Evolutionary conservation across 163 green algal species (phyloP), one percentile per base, ranked within the genome.

Genomic region (Scenedesmus sp.): DNA sequence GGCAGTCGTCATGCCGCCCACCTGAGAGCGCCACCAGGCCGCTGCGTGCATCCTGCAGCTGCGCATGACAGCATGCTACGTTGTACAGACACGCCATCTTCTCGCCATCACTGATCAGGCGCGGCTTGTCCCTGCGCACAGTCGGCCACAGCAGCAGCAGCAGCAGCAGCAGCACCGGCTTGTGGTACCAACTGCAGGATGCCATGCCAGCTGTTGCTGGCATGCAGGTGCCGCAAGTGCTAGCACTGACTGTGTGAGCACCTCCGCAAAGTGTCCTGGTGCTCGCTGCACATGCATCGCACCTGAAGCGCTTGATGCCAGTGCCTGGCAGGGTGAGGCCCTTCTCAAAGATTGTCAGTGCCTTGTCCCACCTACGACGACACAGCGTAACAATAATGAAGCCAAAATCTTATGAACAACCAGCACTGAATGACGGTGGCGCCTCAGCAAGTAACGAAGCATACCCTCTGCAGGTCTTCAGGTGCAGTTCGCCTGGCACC

Each of bases 21-120:
- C 94, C 93, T 82, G 93, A 90, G 35, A 97, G 85, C 9, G 96
- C 94, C 42, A 97, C 76, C 42, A 98, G 93, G 3, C 93, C 96
- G 20, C 89, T 88, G 24, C 92, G 93, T 18, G 86, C 83, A 49
- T 96, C 92, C 4, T 94, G 93, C 83, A 97, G 89, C 81, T 91
- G 88, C 15, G 93, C 92, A 82, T 97, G 93, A 90, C 96, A 98
- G 94, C 97, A 98, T 0, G 97, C 96, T 33, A 98, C 97, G 92
- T 98, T 98, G 95, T 97, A 98, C 24, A 98, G 91, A 18, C 94
- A 94, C 0, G 96, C 93, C 53, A 94, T 95, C 83, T 95, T 96
- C 92, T 98, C 97, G 16, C 95, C 95, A 43, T 96, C 92, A 76
- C 92, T 96, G 43, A 97, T 93, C 46, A 94, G 68, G 16, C 86